Evolutionary conservation across 352 stramenopile species (phyloP).

Genomic region (Pythium aphanidermatum): DNA sequence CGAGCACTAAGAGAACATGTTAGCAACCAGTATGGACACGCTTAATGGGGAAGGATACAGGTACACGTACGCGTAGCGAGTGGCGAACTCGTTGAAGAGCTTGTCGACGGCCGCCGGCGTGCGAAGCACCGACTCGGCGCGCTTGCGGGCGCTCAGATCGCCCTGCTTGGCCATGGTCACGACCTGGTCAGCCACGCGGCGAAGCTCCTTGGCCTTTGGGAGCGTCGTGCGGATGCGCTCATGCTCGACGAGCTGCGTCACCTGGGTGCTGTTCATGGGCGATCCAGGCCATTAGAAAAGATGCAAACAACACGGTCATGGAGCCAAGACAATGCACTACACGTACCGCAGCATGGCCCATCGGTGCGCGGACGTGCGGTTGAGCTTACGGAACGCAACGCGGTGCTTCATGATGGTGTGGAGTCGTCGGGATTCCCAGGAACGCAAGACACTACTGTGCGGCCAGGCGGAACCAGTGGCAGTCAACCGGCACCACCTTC

Average conservation of each 20-base stretch:
- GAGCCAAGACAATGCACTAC: not conserved
- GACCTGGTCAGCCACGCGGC: conserved; percentile 92
- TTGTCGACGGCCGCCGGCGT: conserved; percentile 92
- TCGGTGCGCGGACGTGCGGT: conserved; percentile 90
- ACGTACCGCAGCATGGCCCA: conserved; percentile 93
- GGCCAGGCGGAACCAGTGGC: conserved; percentile 10
- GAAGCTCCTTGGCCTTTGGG: conserved; percentile 95
- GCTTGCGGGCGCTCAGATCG: conserved; percentile 78
- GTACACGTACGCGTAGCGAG: conserved; percentile 88
- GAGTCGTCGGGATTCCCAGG: not conserved
- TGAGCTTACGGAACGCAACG: conserved; percentile 88
- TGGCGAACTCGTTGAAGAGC: conserved; percentile 94
- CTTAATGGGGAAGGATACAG: too few species aligned
- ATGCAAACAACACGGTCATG: not conserved
- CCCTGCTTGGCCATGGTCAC: conserved; percentile 93
- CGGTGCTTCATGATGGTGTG: conserved; percentile 66
- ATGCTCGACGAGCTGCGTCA: conserved; percentile 96
- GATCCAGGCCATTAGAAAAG: too few species aligned
- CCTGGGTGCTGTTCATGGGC: conserved; percentile 84
- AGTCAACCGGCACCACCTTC: conserved; percentile 17
- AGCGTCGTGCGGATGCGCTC: conserved; percentile 97
- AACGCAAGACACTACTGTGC: not conserved
- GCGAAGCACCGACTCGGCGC: conserved; percentile 78
- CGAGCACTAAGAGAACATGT: conserved; percentile 27
- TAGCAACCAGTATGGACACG: not conserved